Evolutionary conservation across 306 rosid genomes (phyloP).

Genomic region (Sindora glabra): DNA sequence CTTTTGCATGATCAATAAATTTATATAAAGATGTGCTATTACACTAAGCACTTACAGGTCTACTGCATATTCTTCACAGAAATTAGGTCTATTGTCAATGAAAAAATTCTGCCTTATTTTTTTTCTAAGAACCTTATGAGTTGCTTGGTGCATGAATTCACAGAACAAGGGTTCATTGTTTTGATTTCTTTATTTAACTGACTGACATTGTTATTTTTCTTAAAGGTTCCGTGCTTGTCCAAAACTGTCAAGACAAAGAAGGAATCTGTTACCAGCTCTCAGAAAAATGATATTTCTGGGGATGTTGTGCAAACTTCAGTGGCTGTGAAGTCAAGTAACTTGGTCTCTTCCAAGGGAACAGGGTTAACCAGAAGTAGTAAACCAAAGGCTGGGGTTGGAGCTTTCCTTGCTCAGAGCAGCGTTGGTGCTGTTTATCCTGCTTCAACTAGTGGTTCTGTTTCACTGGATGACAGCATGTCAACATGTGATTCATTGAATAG

Average conservation of each 20-base stretch:
- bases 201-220: background rate
- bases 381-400: slow-evolving; percentile 7
- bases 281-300: slow-evolving; percentile 11
- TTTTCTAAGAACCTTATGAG: background rate
- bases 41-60: too few species aligned
- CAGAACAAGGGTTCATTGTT: background rate
- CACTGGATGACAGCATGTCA: slow-evolving; percentile 29
- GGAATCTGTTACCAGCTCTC: slow-evolving; percentile 21
- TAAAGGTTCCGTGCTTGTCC: slow-evolving; percentile 49
- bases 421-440: slow-evolving; percentile 9
- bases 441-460: slow-evolving; percentile 16
- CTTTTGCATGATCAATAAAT: too few species aligned
- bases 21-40: too few species aligned
- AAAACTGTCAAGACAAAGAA: slow-evolving; percentile 36
- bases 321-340: slow-evolving; percentile 23
- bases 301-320: slow-evolving; percentile 10
- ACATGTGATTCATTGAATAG: slow-evolving; percentile 31
- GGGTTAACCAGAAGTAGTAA: slow-evolving; percentile 4
- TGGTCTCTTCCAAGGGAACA: slow-evolving; percentile 14
- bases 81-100: slow-evolving; percentile 5
- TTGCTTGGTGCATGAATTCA: background rate
- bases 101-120: background rate
- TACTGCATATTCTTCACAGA: too few species aligned
- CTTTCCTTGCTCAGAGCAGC: slow-evolving; percentile 10
- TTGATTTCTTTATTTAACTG: slow-evolving; percentile 5